Evolutionary conservation across 106 monocot species (phyloP).

Genomic region (Agapanthus africanus): DNA sequence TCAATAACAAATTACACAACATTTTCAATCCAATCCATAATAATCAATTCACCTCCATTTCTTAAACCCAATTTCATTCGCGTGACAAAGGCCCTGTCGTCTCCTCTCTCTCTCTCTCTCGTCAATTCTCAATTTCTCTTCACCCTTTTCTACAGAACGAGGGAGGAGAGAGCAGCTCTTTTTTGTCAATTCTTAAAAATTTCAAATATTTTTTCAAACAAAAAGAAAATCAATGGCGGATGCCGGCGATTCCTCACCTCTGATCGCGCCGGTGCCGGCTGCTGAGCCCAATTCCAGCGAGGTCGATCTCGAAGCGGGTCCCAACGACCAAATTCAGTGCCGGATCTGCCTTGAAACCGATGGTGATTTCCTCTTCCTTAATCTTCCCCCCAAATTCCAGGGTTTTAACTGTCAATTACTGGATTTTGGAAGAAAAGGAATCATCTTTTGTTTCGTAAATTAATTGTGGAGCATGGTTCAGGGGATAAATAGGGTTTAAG

Average conservation of each 20-base stretch:
- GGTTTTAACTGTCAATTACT: neutral
- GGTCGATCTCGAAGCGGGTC: constrained; percentile 65
- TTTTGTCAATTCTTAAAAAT: neutral
- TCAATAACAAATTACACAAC: too few relatives aligned
- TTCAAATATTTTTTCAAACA: neutral
- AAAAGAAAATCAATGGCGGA: constrained; percentile 22
- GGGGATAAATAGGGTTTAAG: neutral
- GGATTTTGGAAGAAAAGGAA: neutral
- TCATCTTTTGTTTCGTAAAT: neutral
- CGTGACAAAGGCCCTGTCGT: too few relatives aligned
- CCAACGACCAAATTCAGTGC: constrained; percentile 58
- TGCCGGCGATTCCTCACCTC: constrained; percentile 21
- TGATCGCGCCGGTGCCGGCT: constrained; percentile 22
- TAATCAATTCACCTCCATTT: too few relatives aligned
- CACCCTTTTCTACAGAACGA: too few relatives aligned
- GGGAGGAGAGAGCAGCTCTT: too few relatives aligned
- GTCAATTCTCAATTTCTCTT: too few relatives aligned
- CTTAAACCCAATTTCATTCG: too few relatives aligned
- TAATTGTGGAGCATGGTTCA: neutral
- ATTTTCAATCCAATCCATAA: too few relatives aligned
- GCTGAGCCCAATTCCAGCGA: constrained; percentile 11
- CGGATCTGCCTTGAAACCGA: constrained; percentile 73
- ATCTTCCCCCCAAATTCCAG: neutral
- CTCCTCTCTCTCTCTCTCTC: too few relatives aligned
- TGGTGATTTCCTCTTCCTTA: constrained; percentile 20